Conservation (phyloP, 441 rosid genomes). For the Euphorbia corollata region DNA sequence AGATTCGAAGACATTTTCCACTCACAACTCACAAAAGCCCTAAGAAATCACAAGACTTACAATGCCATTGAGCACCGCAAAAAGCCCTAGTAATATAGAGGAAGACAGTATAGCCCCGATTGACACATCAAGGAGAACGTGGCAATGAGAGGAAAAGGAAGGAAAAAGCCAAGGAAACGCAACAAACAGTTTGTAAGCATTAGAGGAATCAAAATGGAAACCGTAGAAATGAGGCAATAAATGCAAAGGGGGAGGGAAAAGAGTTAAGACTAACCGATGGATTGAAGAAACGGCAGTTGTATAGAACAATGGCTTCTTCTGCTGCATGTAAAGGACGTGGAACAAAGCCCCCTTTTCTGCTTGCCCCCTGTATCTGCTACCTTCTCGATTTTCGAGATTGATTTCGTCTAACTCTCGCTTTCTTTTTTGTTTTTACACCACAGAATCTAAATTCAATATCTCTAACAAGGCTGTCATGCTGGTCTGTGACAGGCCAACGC, state of each 20-base stretch:
- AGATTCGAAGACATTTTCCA: background rate
- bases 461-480: too few relatives aligned
- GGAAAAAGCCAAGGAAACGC: background rate
- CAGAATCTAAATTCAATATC: background rate
- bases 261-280: background rate
- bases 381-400: background rate
- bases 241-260: background rate
- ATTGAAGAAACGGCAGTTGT: slow-evolving; percentile 1
- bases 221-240: background rate
- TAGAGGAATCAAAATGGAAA: background rate
- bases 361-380: background rate
- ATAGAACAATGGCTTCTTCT: background rate
- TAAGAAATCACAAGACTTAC: background rate
- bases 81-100: background rate
- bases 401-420: background rate
- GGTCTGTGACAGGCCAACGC: too few relatives aligned
- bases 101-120: background rate
- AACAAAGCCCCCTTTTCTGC: background rate
- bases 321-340: background rate
- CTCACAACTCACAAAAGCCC: background rate
- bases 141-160: background rate
- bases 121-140: background rate
- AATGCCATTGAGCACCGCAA: background rate
- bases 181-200: slow-evolving; percentile 2
- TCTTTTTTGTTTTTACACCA: background rate